Base-by-base conservation (phyloP, 768 basidiomycete genomes). In the Tricholoma saponaceum region DNA sequence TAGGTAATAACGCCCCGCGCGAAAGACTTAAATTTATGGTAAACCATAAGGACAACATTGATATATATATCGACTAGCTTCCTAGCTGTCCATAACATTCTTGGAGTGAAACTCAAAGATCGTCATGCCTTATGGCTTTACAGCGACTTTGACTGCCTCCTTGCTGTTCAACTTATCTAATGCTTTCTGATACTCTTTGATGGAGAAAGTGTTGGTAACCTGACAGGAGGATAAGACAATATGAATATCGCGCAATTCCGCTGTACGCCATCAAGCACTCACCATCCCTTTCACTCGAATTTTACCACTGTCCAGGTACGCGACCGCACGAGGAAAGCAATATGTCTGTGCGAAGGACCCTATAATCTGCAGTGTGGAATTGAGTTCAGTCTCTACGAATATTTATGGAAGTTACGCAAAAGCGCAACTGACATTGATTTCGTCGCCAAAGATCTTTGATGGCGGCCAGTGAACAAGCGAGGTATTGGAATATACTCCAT, bases 241-340 rank as follows among this genome's bases (percentile, higher is more conserved):
- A 30, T 5, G 13, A 39, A 10, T n/a, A n/a, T n/a, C n/a, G n/a
- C n/a, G n/a, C n/a, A n/a, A n/a, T n/a, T n/a, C n/a, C n/a, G n/a
- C n/a, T n/a, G 8, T 18, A 6, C 12, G 50, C 7, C 50, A 39
- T 25, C 12, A 6, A 47, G 43, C n/a, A 52, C 70, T 66, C 33
- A 70, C 71, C 70, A 72, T 70, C 12, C 71, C 87, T 78, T 83
- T 81, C 14, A 85, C 81, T 46, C 73, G 80, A 61, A 90, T 75
- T 69, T 89, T 90, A 10, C 87, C 86, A 62, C 80, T 82, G 62
- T 91, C 89, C 30, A 91, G 81, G 67, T 90, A 90, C 28, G 83
- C 83, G 39, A 91, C 81, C 1, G 89, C 88, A 8, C 89, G 83
- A 46, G 89, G 87, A 82, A 91, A 90, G 69, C 89, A 89, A 69